phyloP scores from a whole-genome alignment of 441 rosid species.

The Codiaeum variegatum region DNA sequence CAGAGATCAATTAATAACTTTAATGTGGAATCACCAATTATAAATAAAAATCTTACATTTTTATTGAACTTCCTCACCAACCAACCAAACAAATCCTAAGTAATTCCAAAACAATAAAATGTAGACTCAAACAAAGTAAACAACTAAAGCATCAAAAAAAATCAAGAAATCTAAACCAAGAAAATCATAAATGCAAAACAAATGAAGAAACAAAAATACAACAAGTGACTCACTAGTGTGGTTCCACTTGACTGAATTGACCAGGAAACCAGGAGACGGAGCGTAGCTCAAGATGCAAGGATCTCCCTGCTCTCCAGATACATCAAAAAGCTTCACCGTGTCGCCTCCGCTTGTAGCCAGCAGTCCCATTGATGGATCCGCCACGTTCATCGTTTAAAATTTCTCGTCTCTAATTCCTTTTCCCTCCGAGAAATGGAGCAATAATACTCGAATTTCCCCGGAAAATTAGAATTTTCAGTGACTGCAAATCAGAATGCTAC shows the following conservation, averaged over 20 bases:
- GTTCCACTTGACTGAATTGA: conserved; percentile 90
- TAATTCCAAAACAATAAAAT: conserved; percentile 7
- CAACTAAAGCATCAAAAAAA: neutral
- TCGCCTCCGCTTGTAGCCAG: conserved; percentile 86
- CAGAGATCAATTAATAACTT: neutral
- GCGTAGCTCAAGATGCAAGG: conserved; percentile 71
- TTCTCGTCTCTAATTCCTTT: neutral
- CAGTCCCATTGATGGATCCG: conserved; percentile 64
- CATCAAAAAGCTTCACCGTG: conserved; percentile 83
- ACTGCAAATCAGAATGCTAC: neutral
- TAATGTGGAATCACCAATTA: neutral
- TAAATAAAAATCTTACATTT: neutral
- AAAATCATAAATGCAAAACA: neutral
- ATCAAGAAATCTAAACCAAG: neutral
- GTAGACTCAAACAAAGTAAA: neutral
- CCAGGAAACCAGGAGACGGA: conserved; percentile 63
- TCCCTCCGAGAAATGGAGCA: conserved; percentile 10
- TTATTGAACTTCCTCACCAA: neutral
- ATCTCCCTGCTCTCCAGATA: conserved; percentile 64
- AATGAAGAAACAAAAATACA: neutral
- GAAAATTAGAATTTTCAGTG: neutral
- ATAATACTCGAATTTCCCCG: neutral
- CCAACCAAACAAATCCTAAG: conserved; percentile 4
- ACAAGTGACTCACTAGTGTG: conserved; percentile 63
- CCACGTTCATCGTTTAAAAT: conserved; percentile 38